Conservation (phyloP, 2,329 filamentous ascomycete species). For the Beauveria australis region DNA sequence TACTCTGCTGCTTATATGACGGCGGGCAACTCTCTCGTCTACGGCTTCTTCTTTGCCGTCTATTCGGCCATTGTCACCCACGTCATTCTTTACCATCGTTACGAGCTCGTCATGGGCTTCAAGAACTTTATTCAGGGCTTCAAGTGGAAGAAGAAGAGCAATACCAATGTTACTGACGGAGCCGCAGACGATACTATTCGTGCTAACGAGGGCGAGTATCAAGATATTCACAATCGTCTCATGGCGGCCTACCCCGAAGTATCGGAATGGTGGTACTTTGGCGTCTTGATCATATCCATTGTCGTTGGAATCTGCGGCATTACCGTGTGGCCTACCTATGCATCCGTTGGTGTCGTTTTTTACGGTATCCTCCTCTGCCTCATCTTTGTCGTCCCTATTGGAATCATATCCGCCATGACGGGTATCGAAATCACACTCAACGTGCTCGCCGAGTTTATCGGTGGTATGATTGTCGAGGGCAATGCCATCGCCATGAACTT, state of each 20-base stretch:
- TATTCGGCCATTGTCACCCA: constrained; percentile 23
- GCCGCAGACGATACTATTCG: constrained; percentile 8
- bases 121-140: constrained; percentile 20
- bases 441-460: constrained; percentile 34
- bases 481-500: constrained; percentile 29
- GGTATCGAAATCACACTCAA: constrained; percentile 34
- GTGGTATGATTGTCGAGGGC: constrained; percentile 27
- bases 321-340: constrained; percentile 33
- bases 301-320: constrained; percentile 29
- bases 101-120: constrained; percentile 21
- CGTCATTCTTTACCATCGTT: constrained; percentile 23
- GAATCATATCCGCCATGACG: constrained; percentile 35
- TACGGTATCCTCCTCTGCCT: constrained; percentile 31
- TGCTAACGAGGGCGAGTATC: constrained; percentile 28
- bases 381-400: constrained; percentile 34
- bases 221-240: constrained; percentile 25
- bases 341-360: constrained; percentile 31
- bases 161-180: not conserved
- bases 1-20: constrained; percentile 27
- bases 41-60: constrained; percentile 22
- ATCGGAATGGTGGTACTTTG: constrained; percentile 36
- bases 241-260: constrained; percentile 25
- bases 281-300: constrained; percentile 25
- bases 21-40: constrained; percentile 22
- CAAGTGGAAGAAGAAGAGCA: constrained; percentile 15